phyloP scores from a whole-genome alignment of 345 rosid genomes.

The Noccaea caerulescens region DNA sequence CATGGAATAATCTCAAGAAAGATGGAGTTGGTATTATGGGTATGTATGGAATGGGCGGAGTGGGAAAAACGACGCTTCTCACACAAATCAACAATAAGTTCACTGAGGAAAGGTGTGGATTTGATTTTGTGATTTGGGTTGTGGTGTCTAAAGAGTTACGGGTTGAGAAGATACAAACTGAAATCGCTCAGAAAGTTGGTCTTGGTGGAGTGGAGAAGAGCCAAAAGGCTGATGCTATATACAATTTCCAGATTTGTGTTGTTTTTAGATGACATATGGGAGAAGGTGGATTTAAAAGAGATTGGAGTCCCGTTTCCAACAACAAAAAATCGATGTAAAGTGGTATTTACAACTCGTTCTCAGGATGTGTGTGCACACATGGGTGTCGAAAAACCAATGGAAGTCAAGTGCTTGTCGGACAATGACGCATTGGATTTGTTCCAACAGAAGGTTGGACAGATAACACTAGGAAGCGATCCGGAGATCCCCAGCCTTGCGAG shows the following conservation, averaged over 20 bases:
- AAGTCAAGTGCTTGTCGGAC: conserved; percentile 17
- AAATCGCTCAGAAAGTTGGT: conserved; percentile 6
- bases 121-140: conserved; percentile 36
- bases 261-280: conserved; percentile 43
- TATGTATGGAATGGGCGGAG: conserved; percentile 29
- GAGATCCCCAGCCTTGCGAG: conserved; percentile 31
- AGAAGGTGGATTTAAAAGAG: conserved; percentile 12
- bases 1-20: conserved; percentile 16
- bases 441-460: conserved; percentile 3
- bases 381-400: background rate
- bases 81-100: conserved; percentile 31
- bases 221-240: background rate
- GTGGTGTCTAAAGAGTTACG: conserved; percentile 29
- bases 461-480: background rate
- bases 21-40: conserved; percentile 31
- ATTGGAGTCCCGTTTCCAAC: conserved; percentile 25
- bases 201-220: background rate
- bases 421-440: conserved; percentile 33
- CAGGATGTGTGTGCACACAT: conserved; percentile 7
- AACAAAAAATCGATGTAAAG: background rate
- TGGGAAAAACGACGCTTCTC: conserved; percentile 47
- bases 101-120: fast-evolving
- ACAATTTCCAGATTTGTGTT: conserved; percentile 25
- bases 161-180: background rate
- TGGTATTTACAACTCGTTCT: conserved; percentile 31